Percentiles rank a stretch among this genome's conserved stretches.
phyloP scores from a whole-genome alignment of 768 basidiomycete species.

The Cystofilobasidium ferigula region DNA sequence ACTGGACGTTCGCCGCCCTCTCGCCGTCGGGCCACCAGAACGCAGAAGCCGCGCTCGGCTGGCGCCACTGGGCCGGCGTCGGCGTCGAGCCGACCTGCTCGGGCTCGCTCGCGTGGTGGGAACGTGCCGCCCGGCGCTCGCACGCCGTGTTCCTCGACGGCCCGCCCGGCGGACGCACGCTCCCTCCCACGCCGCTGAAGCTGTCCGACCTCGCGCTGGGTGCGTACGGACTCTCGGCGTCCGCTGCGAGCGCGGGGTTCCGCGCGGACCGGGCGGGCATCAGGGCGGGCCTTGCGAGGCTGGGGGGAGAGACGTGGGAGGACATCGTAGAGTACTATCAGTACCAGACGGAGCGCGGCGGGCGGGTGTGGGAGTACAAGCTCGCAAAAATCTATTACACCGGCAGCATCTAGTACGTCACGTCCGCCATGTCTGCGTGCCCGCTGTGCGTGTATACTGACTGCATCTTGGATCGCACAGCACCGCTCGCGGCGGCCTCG shows the following conservation, averaged over 20 bases:
- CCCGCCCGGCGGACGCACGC: conserved; percentile 77
- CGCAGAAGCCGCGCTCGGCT: conserved; percentile 85
- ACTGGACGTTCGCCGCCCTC: conserved; percentile 88
- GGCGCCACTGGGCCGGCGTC: conserved; percentile 92
- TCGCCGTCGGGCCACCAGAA: conserved; percentile 58
- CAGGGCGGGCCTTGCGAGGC: conserved; percentile 67
- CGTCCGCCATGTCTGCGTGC: background rate
- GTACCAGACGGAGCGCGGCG: conserved; percentile 92
- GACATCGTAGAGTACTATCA: conserved; percentile 86
- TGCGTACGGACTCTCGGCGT: conserved; percentile 59
- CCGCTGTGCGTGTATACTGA: background rate
- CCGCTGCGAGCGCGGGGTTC: conserved; percentile 43
- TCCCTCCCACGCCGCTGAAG: conserved; percentile 68
- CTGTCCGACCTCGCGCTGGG: conserved; percentile 86
- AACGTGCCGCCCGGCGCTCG: conserved; percentile 52
- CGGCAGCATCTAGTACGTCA: conserved; percentile 63
- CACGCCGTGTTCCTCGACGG: conserved; percentile 71
- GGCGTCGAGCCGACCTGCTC: conserved; percentile 78
- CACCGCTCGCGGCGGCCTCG: conserved; percentile 61
- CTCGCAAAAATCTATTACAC: conserved; percentile 95
- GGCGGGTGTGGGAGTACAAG: conserved; percentile 76
- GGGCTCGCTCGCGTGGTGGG: conserved; percentile 76
- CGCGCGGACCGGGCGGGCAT: conserved; percentile 64
- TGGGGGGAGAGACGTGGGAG: conserved; percentile 87
- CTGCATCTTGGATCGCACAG: background rate